phyloP scores from a whole-genome alignment of 179 eudicot genomes.

The Beta corolliflora region DNA sequence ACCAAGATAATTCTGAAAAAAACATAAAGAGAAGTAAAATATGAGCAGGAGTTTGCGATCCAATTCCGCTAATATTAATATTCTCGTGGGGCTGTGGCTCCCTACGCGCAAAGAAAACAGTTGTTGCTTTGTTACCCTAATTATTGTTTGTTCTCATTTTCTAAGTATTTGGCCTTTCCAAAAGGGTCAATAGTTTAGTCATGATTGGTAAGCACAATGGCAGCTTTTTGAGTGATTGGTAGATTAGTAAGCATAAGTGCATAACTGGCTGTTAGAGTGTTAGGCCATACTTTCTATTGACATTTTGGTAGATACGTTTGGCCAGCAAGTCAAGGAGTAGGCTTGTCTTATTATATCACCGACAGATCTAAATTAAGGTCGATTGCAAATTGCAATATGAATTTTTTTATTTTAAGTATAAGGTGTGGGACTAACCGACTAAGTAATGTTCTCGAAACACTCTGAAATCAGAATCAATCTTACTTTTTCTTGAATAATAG shows the following conservation, averaged over 20 bases:
- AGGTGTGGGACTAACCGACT: no score
- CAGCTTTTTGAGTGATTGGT: neutral
- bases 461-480: neutral
- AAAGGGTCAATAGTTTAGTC: neutral
- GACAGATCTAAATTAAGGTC: neutral
- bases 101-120: no score
- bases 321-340: neutral
- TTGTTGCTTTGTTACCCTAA: no score
- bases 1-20: no score
- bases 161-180: neutral
- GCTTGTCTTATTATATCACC: slow-evolving; percentile 18
- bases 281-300: neutral
- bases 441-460: no score
- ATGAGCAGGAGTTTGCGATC: no score
- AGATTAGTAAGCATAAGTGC: neutral
- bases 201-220: slow-evolving; percentile 13
- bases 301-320: slow-evolving; percentile 3
- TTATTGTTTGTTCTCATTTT: no score
- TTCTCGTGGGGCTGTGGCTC: no score
- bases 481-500: neutral
- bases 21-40: no score
- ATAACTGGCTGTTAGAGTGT: neutral
- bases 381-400: no score
- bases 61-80: no score
- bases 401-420: no score